Percentiles rank a stretch among this genome's conserved stretches.
Evolutionary conservation across 225 moss, liverwort and hornwort genomes (phyloP).

Genomic region (Pleurozium schreberi): DNA sequence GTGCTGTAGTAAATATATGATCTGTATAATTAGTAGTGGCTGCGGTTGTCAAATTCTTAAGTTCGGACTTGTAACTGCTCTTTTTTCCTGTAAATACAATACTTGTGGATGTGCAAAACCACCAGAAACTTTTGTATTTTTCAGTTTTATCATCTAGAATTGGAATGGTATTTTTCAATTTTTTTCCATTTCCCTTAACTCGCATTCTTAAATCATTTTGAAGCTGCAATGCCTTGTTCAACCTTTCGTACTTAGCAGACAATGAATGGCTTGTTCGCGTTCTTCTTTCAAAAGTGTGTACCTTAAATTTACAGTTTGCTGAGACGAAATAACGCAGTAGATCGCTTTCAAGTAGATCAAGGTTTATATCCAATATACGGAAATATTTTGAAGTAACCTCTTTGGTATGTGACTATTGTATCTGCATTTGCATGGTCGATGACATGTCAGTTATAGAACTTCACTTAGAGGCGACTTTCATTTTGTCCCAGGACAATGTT

Average conservation of each 20-base stretch:
- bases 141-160: background rate
- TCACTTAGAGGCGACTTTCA: background rate
- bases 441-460: background rate
- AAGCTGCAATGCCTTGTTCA: background rate
- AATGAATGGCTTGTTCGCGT: fast-evolving
- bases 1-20: background rate
- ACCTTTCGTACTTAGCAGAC: background rate
- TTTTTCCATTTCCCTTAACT: background rate
- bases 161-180: background rate
- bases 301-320: background rate
- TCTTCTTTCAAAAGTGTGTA: background rate
- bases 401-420: background rate
- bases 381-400: too few species aligned
- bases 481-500: background rate
- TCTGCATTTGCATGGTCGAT: background rate
- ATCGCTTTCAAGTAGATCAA: too few species aligned
- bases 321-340: background rate
- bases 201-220: background rate
- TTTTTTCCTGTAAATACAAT: background rate
- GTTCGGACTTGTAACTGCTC: background rate
- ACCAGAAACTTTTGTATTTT: background rate
- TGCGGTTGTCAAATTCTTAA: too few species aligned
- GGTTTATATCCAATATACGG: background rate
- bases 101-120: background rate
- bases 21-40: too few species aligned